These are phyloP conservation scores for Malassezia dermatis DNA, from an alignment of 1,284 basidiomycete genomes.

Conservation along the genomic window DNA sequence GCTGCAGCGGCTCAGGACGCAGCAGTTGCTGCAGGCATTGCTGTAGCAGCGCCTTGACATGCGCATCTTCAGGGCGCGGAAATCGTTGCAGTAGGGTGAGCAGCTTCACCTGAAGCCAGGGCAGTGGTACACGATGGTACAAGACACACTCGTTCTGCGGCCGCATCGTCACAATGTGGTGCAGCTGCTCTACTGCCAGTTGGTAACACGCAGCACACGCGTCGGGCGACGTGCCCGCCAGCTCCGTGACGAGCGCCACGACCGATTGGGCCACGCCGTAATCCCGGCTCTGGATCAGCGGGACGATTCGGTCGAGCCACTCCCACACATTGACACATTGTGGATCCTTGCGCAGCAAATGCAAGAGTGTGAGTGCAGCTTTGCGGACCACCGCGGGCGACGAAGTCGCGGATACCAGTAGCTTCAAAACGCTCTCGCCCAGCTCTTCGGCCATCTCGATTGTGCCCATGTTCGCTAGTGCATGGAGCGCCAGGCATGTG, in stretches of 20 bases:
- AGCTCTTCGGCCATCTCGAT: slow-evolving; percentile 96
- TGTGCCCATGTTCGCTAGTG: slow-evolving; percentile 94
- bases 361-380: slow-evolving; percentile 81
- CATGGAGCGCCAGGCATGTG: slow-evolving; percentile 92
- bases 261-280: slow-evolving; percentile 84
- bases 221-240: slow-evolving; percentile 86
- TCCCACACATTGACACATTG: slow-evolving; percentile 83
- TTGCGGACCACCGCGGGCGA: slow-evolving; percentile 95
- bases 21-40: slow-evolving; percentile 61
- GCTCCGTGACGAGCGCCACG: slow-evolving; percentile 80
- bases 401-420: slow-evolving; percentile 92
- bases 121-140: slow-evolving; percentile 94
- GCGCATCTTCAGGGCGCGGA: slow-evolving; percentile 77
- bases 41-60: slow-evolving; percentile 65
- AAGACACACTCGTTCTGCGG: slow-evolving; percentile 70
- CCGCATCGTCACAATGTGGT: slow-evolving; percentile 51
- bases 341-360: slow-evolving; percentile 90
- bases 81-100: slow-evolving; percentile 89
- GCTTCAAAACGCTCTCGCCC: slow-evolving; percentile 79
- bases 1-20: neutral
- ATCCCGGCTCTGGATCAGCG: slow-evolving; percentile 86
- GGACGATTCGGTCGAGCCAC: slow-evolving; percentile 88
- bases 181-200: slow-evolving; percentile 79
- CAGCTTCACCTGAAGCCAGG: slow-evolving; percentile 95
- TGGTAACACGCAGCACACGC: slow-evolving; percentile 83